These are phyloP conservation scores for Deinandra increscens DNA, from an alignment of 129 eudicot species.

Conservation along the genomic window DNA sequence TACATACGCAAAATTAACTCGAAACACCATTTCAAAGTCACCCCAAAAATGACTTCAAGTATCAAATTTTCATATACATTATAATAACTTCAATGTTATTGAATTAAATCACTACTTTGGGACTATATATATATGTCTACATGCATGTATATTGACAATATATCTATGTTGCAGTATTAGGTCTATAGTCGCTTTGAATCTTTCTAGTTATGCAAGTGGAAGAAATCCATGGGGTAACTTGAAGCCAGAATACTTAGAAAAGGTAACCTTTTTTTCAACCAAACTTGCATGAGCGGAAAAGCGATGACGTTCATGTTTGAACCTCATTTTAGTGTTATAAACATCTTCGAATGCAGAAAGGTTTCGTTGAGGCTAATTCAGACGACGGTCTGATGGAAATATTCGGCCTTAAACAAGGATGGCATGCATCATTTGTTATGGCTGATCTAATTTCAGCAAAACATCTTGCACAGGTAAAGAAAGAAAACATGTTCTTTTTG, in stretches of 20 bases:
- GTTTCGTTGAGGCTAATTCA: conserved; percentile 83
- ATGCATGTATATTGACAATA: background rate
- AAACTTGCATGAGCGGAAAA: background rate
- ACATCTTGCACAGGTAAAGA: conserved; percentile 91
- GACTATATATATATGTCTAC: background rate
- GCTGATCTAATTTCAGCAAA: conserved; percentile 85
- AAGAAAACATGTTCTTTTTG: background rate
- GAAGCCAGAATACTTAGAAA: conserved; percentile 78
- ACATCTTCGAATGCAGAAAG: conserved; percentile 49
- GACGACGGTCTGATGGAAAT: conserved; percentile 90
- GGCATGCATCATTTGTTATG: conserved; percentile 99
- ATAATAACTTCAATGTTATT: background rate
- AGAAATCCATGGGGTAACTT: conserved; percentile 90
- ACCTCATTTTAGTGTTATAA: background rate
- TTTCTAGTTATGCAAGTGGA: conserved; percentile 86
- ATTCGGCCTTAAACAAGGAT: conserved; percentile 94
- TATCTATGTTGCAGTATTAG: conserved; percentile 52
- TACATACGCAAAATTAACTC: background rate
- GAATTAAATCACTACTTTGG: background rate
- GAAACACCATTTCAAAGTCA: background rate
- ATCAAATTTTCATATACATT: background rate
- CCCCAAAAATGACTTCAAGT: no score
- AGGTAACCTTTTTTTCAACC: conserved; percentile 40
- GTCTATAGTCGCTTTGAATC: conserved; percentile 77
- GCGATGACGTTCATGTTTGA: background rate